A percentile compares a stretch with the other conserved stretches of the same genome.
phyloP scores from a whole-genome alignment of 2,329 filamentous ascomycete genomes.

The Metarhizium guizhouense region DNA sequence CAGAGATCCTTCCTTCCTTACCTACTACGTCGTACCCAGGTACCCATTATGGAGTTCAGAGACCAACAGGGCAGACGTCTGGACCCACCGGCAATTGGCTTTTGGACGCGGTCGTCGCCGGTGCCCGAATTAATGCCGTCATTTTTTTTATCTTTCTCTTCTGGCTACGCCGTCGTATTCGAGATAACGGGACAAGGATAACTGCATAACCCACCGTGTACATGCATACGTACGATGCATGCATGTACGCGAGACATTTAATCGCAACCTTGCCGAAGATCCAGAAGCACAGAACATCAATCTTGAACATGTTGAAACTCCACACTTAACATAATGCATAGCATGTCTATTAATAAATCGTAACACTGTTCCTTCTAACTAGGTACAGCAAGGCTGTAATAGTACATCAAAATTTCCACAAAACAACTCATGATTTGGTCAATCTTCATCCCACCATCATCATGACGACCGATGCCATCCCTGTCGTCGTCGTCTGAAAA shows the following conservation, averaged over 20 bases:
- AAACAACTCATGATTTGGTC: neutral
- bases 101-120: conserved; percentile 11
- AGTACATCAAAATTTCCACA: neutral
- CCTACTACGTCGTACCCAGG: no score
- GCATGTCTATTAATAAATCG: conserved; percentile 2
- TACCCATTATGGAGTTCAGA: neutral
- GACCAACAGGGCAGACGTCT: neutral
- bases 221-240: no score
- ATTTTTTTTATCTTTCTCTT: no score
- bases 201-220: no score
- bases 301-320: neutral
- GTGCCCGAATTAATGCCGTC: conserved; percentile 5
- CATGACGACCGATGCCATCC: conserved; percentile 9
- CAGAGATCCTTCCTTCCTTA: no score
- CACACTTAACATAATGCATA: neutral
- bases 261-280: no score
- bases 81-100: neutral
- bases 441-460: conserved; percentile 1
- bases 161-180: no score
- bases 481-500: conserved; percentile 6
- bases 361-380: neutral
- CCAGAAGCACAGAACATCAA: no score
- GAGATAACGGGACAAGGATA: no score
- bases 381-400: neutral
- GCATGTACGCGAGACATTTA: no score